phyloP scores from a whole-genome alignment of 768 basidiomycete genomes.

The Lactarius sanguifluus region DNA sequence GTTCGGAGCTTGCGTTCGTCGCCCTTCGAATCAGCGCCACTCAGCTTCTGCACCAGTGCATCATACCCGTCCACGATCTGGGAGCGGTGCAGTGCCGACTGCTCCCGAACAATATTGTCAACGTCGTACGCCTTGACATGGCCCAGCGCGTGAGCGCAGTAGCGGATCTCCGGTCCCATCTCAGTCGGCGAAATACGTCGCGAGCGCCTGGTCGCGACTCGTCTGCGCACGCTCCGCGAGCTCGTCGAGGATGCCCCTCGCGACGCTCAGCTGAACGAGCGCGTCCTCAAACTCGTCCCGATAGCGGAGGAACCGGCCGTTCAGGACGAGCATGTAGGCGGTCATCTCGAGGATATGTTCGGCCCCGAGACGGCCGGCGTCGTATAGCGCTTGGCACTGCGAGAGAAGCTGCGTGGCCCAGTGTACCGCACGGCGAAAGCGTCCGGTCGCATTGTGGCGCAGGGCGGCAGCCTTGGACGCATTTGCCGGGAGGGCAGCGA shows the following conservation, averaged over 20 bases:
- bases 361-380: conserved; percentile 51
- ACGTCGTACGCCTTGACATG: conserved; percentile 77
- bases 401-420: conserved; percentile 79
- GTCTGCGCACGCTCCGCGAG: conserved; percentile 63
- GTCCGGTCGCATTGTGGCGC: conserved; percentile 72
- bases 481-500: conserved; percentile 45
- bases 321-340: conserved; percentile 75
- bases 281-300: conserved; percentile 74
- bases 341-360: conserved; percentile 66
- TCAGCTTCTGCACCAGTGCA: conserved; percentile 51
- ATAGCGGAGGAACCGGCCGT: conserved; percentile 80
- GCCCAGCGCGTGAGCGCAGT: conserved; percentile 89
- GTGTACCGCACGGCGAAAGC: conserved; percentile 75
- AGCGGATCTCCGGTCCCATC: conserved; percentile 86
- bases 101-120: conserved; percentile 66
- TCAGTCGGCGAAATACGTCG: conserved; percentile 81
- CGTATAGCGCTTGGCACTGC: conserved; percentile 65
- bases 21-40: conserved; percentile 38
- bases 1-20: conserved; percentile 53
- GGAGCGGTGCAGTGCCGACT: conserved; percentile 55
- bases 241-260: conserved; percentile 68
- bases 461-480: conserved; percentile 49
- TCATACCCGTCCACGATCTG: conserved; percentile 66
- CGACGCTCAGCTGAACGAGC: conserved; percentile 73
- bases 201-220: conserved; percentile 85